phyloP scores from a whole-genome alignment of 176 grass and related monocot genomes.

The Oryza punctata region DNA sequence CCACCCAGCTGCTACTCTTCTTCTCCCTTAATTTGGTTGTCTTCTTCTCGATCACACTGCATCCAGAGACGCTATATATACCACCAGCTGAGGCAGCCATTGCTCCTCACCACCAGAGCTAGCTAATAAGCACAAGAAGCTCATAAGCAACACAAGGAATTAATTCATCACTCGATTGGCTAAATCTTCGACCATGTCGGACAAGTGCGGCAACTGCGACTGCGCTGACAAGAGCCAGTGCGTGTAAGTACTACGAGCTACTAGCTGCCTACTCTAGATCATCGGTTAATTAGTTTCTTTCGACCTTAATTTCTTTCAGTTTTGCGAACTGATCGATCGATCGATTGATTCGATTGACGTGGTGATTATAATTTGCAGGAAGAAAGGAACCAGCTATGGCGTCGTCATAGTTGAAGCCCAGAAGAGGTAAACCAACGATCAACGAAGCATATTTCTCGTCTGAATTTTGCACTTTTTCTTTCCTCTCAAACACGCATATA shows the following conservation, averaged over 20 bases:
- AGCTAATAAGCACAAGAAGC: background rate
- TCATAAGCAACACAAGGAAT: background rate
- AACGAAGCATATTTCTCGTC: background rate
- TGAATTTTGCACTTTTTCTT: background rate
- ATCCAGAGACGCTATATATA: slow-evolving; percentile 26
- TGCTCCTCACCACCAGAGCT: slow-evolving; percentile 25
- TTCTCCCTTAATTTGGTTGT: too few relatives aligned
- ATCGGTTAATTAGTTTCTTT: too few relatives aligned
- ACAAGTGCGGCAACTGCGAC: slow-evolving; percentile 91
- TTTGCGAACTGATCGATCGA: too few relatives aligned
- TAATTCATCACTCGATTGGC: too few relatives aligned
- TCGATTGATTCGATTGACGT: too few relatives aligned
- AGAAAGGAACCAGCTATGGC: slow-evolving; percentile 71
- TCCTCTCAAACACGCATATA: too few relatives aligned
- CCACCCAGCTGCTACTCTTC: too few relatives aligned
- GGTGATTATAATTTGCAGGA: slow-evolving; percentile 35
- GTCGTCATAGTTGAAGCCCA: slow-evolving; percentile 47
- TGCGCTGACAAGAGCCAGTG: slow-evolving; percentile 83
- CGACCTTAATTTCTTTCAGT: too few relatives aligned
- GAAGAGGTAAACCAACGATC: slow-evolving; percentile 51
- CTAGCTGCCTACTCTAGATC: too few relatives aligned
- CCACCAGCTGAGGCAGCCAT: background rate
- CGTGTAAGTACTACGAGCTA: slow-evolving; percentile 43
- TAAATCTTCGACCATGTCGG: slow-evolving; percentile 53
- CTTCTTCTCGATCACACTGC: background rate